These are phyloP conservation scores for Diaporthe vaccinii DNA, from an alignment of 2,329 filamentous ascomycete genomes.

Conservation along the genomic window DNA sequence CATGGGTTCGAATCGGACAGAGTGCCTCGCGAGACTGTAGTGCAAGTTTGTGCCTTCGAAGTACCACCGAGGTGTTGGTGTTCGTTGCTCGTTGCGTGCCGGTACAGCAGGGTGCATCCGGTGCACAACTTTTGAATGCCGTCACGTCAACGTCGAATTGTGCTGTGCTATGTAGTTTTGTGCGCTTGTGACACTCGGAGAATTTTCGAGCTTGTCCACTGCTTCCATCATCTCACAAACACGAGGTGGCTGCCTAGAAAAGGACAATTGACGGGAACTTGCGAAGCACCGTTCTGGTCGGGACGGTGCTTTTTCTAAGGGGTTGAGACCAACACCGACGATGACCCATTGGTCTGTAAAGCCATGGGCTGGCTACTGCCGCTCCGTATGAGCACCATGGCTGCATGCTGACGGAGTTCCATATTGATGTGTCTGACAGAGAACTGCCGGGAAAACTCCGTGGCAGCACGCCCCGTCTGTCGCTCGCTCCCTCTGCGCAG, in stretches of 20 bases:
- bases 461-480: not conserved
- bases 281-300: not conserved
- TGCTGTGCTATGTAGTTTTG: constrained; percentile 19
- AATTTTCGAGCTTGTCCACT: constrained; percentile 38
- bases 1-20: constrained; percentile 32
- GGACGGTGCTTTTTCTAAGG: not conserved
- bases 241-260: constrained; percentile 16
- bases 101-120: constrained; percentile 20
- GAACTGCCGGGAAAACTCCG: not conserved
- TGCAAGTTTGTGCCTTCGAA: constrained; percentile 39
- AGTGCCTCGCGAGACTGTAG: constrained; percentile 31
- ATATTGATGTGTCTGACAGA: constrained; percentile 6
- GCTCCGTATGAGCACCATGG: constrained; percentile 32
- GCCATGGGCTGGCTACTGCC: constrained; percentile 20
- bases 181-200: constrained; percentile 38
- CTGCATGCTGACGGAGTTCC: constrained; percentile 32
- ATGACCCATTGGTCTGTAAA: constrained; percentile 28
- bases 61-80: constrained; percentile 33
- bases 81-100: constrained; percentile 26
- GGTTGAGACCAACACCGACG: not conserved
- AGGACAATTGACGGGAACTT: not conserved
- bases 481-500: not conserved
- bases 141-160: constrained; percentile 37
- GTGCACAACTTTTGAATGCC: constrained; percentile 28
- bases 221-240: constrained; percentile 38